phyloP scores from a whole-genome alignment of 2,329 filamentous ascomycete species.

The Waltergamsia citrina region DNA sequence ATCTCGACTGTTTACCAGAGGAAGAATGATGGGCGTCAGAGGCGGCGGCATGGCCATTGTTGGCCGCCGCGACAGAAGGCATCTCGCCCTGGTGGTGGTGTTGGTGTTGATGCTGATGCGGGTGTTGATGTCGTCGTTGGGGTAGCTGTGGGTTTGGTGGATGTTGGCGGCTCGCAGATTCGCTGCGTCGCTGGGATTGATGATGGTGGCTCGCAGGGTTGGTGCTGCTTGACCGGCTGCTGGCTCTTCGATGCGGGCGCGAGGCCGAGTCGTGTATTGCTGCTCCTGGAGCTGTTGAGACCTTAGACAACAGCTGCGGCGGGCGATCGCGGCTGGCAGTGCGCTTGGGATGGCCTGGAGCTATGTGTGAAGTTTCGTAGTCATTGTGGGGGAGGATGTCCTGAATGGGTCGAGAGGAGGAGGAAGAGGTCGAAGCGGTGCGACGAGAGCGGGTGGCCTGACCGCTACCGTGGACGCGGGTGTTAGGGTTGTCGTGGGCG shows the following conservation, averaged over 20 bases:
- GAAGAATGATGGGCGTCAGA: slow-evolving; percentile 16
- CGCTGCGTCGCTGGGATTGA: slow-evolving; percentile 6
- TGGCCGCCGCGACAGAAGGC: slow-evolving; percentile 38
- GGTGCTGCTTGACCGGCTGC: slow-evolving; percentile 29
- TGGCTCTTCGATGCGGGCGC: slow-evolving; percentile 34
- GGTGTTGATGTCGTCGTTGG: slow-evolving; percentile 13
- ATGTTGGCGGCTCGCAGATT: not conserved
- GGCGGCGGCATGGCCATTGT: slow-evolving; percentile 40
- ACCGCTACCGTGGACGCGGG: not conserved
- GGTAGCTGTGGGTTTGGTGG: slow-evolving; percentile 16
- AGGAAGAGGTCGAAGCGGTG: slow-evolving; percentile 5
- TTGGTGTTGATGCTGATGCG: slow-evolving; percentile 15
- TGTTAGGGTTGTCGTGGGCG: slow-evolving; percentile 1
- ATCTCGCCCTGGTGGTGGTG: slow-evolving; percentile 26
- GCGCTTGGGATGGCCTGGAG: slow-evolving; percentile 47
- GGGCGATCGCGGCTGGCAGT: slow-evolving; percentile 55
- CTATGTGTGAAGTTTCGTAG: slow-evolving; percentile 62
- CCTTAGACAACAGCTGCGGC: slow-evolving; percentile 31
- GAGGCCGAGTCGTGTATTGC: slow-evolving; percentile 11
- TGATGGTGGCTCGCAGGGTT: slow-evolving; percentile 13
- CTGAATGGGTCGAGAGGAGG: slow-evolving; percentile 14
- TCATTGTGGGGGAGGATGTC: slow-evolving; percentile 48
- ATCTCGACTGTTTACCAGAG: slow-evolving; percentile 39
- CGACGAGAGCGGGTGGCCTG: not conserved
- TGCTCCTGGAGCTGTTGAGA: slow-evolving; percentile 37